A percentile compares a stretch with the other conserved stretches of the same genome.
Evolutionary conservation across 2,329 filamentous ascomycete genomes (phyloP).

Genomic region (Xylariaceae sp.): DNA sequence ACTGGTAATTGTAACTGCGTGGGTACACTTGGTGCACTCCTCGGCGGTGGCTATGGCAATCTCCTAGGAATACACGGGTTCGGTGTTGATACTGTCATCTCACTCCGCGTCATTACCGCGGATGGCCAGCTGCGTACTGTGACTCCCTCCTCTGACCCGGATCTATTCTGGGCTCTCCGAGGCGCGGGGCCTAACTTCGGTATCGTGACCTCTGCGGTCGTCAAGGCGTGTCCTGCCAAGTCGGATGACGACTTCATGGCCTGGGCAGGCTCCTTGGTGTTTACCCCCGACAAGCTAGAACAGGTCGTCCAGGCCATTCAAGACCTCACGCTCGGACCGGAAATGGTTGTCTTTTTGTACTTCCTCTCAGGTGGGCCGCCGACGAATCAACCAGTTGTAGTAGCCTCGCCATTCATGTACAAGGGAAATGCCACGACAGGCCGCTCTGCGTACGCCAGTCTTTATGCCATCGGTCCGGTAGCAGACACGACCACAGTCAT

Average conservation of each 20-base stretch:
- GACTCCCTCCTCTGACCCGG: slow-evolving; percentile 4
- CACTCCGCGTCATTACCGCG: slow-evolving; percentile 18
- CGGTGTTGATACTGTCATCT: slow-evolving; percentile 23
- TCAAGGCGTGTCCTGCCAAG: slow-evolving; percentile 17
- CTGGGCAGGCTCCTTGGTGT: slow-evolving; percentile 23
- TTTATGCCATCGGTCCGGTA: slow-evolving; percentile 22
- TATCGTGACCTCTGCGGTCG: slow-evolving; percentile 27
- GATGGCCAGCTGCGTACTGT: slow-evolving; percentile 15
- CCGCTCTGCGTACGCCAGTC: slow-evolving; percentile 6
- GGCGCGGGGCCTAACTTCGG: slow-evolving; percentile 29
- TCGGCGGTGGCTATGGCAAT: slow-evolving; percentile 26
- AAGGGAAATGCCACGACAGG: slow-evolving; percentile 12
- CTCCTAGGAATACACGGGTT: slow-evolving; percentile 21
- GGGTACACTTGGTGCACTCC: slow-evolving; percentile 17
- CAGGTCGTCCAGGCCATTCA: slow-evolving; percentile 19
- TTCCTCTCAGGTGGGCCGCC: slow-evolving; percentile 9
- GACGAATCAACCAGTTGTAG: neutral
- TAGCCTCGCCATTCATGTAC: slow-evolving; percentile 21
- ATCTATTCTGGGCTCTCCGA: slow-evolving; percentile 28
- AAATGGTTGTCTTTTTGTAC: slow-evolving; percentile 16
- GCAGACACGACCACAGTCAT: slow-evolving; percentile 11
- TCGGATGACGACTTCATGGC: neutral
- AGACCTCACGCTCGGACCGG: slow-evolving; percentile 10
- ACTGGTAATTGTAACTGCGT: slow-evolving; percentile 30
- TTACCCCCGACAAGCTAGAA: slow-evolving; percentile 21